Evolutionary conservation across 768 basidiomycete species (phyloP).

Genomic region (Tulasnella sp.): DNA sequence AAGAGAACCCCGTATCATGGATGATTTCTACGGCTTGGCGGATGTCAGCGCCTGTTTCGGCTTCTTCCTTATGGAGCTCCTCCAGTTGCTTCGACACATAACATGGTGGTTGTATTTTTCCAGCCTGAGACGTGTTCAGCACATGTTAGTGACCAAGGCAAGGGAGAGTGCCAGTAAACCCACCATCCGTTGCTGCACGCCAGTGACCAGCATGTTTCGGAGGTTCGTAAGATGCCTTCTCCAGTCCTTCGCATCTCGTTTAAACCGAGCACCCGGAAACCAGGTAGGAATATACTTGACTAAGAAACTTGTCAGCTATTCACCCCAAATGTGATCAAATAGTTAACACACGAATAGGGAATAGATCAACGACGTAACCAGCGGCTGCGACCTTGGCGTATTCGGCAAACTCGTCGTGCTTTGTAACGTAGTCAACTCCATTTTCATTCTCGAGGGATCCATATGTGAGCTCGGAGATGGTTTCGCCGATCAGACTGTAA

Average conservation of each 20-base stretch:
- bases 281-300: background rate
- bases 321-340: too few species aligned
- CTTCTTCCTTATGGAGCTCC: background rate
- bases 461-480: background rate
- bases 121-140: background rate
- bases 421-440: background rate
- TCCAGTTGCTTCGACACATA: background rate
- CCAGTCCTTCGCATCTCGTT: background rate
- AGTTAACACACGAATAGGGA: background rate
- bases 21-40: background rate
- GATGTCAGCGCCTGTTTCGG: background rate
- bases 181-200: background rate
- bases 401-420: background rate
- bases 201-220: background rate
- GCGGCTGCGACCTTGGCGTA: background rate
- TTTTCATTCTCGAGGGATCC: background rate
- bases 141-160: background rate
- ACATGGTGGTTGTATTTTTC: background rate
- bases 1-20: background rate
- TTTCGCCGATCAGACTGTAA: background rate
- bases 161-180: background rate
- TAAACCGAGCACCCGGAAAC: background rate
- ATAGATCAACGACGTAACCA: background rate
- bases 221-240: background rate
- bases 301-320: background rate